Base-by-base conservation (phyloP, 495 filamentous ascomycete genomes). In the Penicillium malachiteum region DNA sequence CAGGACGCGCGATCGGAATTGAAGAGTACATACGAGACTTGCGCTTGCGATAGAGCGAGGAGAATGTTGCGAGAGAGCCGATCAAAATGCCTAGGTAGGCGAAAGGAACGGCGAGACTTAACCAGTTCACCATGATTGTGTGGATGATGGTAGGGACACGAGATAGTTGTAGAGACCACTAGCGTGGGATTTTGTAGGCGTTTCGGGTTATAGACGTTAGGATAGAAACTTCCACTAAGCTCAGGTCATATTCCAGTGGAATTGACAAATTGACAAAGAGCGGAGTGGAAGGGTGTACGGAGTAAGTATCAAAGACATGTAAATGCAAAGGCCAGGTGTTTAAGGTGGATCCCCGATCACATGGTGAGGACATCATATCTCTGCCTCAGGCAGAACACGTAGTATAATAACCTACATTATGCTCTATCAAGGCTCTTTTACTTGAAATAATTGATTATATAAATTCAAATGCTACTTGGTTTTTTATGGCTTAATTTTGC, bases 31-130 rank as follows among this genome's bases (percentile, higher is more conserved):
- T 76, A 93, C 90, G 73, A 57, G 89, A 84, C 87, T 96, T 95
- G 73, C 93, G 86, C 79, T 92, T 93, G 56, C 93, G 85, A 71
- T 97, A 97, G 39, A 97, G 80, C 35, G 84, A 89, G 21, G 90
- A 93, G 76, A 97, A 98, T 60, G 90, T 95, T 62, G 86, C 85
- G 38, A 98, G 80, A 32, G 91, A 93, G 64, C 92, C 92, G 58
- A 90, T 78, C 38, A 98, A 83, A 50, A 97, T 85, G 53, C 80
- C 81, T 50, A 97, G 82, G 72, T 98, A 98, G 70, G 89, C 86
- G 63, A 96, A 79, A 48, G 91, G 90, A 59, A 96, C 78, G 57
- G 82, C 74, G 61, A 97, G 86, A 69, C 84, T 83, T 69, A 89
- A 68, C 90, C 88, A 93, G 80, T 96, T 79, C 52, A 67, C 62